Base-by-base conservation (phyloP, 495 filamentous ascomycete species). In the Chaetomium tenue region DNA sequence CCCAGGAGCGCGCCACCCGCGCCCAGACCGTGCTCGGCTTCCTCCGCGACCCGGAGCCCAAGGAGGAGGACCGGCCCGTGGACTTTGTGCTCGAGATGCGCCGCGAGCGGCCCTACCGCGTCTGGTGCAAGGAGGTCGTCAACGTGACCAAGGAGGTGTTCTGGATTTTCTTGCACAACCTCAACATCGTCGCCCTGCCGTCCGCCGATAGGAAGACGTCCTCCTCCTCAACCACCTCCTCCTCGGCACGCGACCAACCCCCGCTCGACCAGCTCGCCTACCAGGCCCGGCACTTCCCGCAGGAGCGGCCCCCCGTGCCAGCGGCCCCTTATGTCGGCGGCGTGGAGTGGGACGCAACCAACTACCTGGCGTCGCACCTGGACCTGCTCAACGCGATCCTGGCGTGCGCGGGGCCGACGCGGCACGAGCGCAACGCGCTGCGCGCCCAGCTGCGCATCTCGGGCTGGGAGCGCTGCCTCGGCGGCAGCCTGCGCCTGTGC, bases 331-430 rank as follows among this genome's bases (percentile, higher is more conserved):
- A 98, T 74, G 92, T 98, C 53, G 95, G 94, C 47, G 94, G 95
- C 55, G 94, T 98, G 15, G 94, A 98, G 78, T 98, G 95, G 95
- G 94, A 98, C 74, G 93, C 94, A 12, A 97, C 94, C 12, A 96
- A 93, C 76, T 98, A 98, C 70, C 81, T 98, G 18, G 91, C 93
- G 37, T 87, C 88, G 7, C 95, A 98, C 70, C 80, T 98, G 13
- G 95, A 98, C 77, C 86, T 98, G 18, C 70, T 98, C 50, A 98
- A 98, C 74, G 94, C 89, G 39, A 83, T 98, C 62, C 76, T 98
- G 66, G 91, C 94, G n/a, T 91, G 86, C 58, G 81, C 94, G 7
- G 73, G 72, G 18, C 89, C 91, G 2, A 88, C 89, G 65, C 66
- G 1, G 80, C 84, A 5, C 18, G 86, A 92, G 56, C 89, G 94